Evolutionary conservation across 257 asterid genomes (phyloP), one percentile per base, ranked within the genome.

Genomic region (Oldenlandia corymbosa): DNA sequence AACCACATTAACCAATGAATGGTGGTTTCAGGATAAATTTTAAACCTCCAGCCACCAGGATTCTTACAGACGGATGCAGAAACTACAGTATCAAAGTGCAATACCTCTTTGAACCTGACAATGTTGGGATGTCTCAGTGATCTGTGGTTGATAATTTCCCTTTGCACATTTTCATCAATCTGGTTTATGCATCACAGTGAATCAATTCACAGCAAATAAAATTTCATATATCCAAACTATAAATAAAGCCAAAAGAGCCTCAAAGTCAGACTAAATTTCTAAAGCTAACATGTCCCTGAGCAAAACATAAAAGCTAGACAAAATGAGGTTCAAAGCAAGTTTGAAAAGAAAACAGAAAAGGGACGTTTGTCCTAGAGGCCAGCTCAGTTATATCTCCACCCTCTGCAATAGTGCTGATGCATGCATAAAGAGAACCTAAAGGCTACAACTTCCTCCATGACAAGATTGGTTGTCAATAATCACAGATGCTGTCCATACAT

Each of bases 121-220:
- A 91, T 88, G 60, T 91, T 91, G 23, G 98, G 94, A 78, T 91
- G 98, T 83, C 95, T 86, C 67, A 91, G 73, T 55, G 98, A 88
- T 77, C 94, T 80, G 72, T 91, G 98, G 74, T 91, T 91, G 52
- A 91, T 88, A 59, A 91, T 91, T 68, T 91, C 98, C 26, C 98
- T 76, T 82, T 88, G 88, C 58, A 91, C 98, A 72, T 91, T 91
- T 51, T 86, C 98, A 73, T 91, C 96, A 68, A 91, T 91, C 98
- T 91, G 83, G 67, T 37, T 51, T 42, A 63, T 36, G 9, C 26
- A 65, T 26, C 24, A n/a, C 39, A 69, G 48, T 12, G 58, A 71
- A 51, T 58, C 42, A 66, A 27, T 11, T 26, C 2, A 2, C 3
- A n/a, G 37, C 24, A 56, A 9, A 55, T 23, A 28, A 55, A 55